phyloP scores from a whole-genome alignment of 192 early-diverging fungal species.

The Backusella liffmaniae region DNA sequence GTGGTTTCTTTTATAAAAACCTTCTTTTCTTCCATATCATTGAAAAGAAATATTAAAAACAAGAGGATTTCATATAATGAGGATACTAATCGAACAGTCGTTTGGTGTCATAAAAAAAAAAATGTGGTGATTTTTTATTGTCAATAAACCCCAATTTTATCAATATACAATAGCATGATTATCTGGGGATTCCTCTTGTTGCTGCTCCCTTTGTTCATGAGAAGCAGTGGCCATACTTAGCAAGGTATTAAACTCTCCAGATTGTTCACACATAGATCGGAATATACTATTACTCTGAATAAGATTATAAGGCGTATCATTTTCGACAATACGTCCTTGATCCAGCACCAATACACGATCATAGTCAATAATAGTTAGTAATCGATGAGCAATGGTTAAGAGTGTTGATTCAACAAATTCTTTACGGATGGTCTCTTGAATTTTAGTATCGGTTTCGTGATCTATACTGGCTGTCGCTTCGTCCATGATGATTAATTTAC shows the following conservation, averaged over 20 bases:
- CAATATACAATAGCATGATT: background rate
- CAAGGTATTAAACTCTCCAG: constrained; percentile 83
- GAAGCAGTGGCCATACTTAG: constrained; percentile 44
- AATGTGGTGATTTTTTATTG: background rate
- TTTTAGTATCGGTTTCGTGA: constrained; percentile 74
- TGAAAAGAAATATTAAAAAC: background rate
- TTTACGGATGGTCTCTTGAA: constrained; percentile 81
- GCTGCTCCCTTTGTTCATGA: background rate
- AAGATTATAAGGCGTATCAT: constrained; percentile 71
- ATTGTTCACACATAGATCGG: constrained; percentile 74
- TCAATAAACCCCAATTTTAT: background rate
- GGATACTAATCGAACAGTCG: background rate
- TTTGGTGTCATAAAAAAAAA: background rate
- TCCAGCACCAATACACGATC: constrained; percentile 64
- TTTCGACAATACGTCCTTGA: constrained; percentile 75
- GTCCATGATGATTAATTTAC: constrained; percentile 70
- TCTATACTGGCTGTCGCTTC: constrained; percentile 92
- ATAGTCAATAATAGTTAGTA: constrained; percentile 54
- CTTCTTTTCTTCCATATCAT: no score
- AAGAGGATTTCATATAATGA: no score
- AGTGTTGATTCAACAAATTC: constrained; percentile 63
- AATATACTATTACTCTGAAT: constrained; percentile 65
- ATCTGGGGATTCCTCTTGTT: background rate
- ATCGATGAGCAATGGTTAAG: constrained; percentile 52
- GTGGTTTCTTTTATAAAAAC: no score